These are phyloP conservation scores for Mimosa pudica DNA, from an alignment of 306 rosid genomes.

Conservation along the genomic window DNA sequence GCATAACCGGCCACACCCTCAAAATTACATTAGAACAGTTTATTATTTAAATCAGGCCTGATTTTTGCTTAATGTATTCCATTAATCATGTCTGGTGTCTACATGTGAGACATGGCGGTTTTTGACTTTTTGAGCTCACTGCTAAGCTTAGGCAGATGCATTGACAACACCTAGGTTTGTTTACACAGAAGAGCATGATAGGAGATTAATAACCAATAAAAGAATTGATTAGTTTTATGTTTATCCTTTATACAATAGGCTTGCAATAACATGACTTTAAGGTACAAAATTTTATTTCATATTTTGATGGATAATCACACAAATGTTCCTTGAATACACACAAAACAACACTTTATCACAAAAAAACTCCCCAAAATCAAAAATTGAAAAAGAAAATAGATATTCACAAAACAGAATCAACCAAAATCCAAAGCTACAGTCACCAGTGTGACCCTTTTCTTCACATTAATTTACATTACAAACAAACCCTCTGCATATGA, in stretches of 20 bases:
- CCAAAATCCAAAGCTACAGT: constrained; percentile 5
- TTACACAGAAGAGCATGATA: background rate
- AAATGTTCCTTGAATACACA: background rate
- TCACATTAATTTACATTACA: constrained; percentile 41
- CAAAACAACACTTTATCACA: background rate
- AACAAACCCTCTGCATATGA: constrained; percentile 39
- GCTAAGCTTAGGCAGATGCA: background rate
- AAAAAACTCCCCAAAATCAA: background rate
- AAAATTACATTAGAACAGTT: too few relatives aligned
- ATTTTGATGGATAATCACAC: background rate
- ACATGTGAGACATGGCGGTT: background rate
- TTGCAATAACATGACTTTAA: background rate
- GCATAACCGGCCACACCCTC: too few relatives aligned
- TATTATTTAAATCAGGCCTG: background rate
- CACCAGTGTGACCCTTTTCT: constrained; percentile 30
- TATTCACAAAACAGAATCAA: constrained; percentile 34
- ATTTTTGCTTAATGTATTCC: background rate
- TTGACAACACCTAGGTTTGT: background rate
- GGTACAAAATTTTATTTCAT: background rate
- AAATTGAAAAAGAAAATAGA: background rate
- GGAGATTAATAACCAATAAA: background rate
- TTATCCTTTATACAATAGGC: background rate
- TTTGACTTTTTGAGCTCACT: background rate
- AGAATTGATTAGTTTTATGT: background rate
- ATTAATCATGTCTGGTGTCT: background rate